Conservation (phyloP, 2,329 filamentous ascomycete genomes). For the Chrysosporium keratinophilum region DNA sequence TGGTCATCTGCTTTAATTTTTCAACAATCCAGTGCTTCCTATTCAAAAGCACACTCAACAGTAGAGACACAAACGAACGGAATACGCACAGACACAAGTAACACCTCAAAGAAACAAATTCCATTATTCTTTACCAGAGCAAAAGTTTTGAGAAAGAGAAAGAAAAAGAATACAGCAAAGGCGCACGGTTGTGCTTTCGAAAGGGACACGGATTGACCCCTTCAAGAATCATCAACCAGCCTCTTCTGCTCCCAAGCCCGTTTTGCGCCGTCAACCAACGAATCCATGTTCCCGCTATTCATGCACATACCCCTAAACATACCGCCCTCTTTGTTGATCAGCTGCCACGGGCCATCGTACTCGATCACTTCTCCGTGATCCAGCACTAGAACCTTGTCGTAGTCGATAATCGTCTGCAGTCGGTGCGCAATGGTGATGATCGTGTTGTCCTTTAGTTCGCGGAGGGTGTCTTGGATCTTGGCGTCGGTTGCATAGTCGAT, state of each 20-base stretch:
- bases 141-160: no score
- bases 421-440: conserved; percentile 95
- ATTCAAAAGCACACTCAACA: no score
- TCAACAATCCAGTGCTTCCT: no score
- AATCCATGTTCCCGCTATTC: conserved; percentile 54
- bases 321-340: conserved; percentile 61
- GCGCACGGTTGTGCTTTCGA: no score
- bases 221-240: conserved; percentile 36
- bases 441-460: conserved; percentile 76
- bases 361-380: conserved; percentile 83
- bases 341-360: conserved; percentile 77
- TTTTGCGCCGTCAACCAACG: conserved; percentile 46
- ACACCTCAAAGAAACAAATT: no score
- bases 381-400: conserved; percentile 91
- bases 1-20: no score
- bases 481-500: conserved; percentile 94
- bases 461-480: conserved; percentile 93
- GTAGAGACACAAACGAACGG: no score
- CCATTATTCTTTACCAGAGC: no score
- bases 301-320: conserved; percentile 59
- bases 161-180: no score
- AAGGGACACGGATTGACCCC: no score
- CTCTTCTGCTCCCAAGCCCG: conserved; percentile 40
- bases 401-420: conserved; percentile 92
- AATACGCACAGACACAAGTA: no score